A percentile compares a stretch with the other conserved stretches of the same genome.
Conservation (phyloP, 1,284 basidiomycete genomes). For the Hemileia vastatrix region DNA sequence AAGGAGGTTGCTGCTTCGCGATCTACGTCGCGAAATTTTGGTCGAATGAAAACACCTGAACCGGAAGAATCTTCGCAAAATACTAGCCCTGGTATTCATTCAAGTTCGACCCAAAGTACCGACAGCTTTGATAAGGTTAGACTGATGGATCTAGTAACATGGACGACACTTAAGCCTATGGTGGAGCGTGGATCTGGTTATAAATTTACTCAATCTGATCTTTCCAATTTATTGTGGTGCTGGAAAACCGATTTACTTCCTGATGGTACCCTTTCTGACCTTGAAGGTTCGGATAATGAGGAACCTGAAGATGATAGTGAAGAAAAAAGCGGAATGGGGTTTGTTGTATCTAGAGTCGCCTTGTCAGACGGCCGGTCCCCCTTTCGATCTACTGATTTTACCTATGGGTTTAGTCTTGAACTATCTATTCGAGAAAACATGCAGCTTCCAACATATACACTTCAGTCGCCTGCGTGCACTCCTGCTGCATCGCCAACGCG, state of each 20-base stretch:
- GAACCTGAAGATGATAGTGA: neutral
- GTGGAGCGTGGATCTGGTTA: constrained; percentile 12
- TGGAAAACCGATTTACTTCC: constrained; percentile 17
- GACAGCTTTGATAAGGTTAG: constrained; percentile 11
- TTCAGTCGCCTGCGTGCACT: constrained; percentile 1
- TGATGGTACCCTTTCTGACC: neutral
- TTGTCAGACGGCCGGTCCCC: neutral
- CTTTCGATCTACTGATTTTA: neutral
- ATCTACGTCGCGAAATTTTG: neutral
- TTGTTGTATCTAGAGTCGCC: constrained; percentile 4
- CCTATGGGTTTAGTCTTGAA: constrained; percentile 8
- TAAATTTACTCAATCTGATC: constrained; percentile 5
- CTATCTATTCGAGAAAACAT: constrained; percentile 2
- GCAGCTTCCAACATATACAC: constrained; percentile 1
- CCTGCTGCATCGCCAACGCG: neutral
- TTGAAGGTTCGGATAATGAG: neutral
- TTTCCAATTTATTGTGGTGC: constrained; percentile 13
- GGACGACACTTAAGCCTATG: constrained; percentile 9
- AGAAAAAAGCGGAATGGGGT: constrained; percentile 10
- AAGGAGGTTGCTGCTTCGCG: no score
- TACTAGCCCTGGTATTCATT: no score
- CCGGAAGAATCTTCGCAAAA: neutral
- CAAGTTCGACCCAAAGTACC: no score
- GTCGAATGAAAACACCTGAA: constrained; percentile 14
- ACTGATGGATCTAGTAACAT: constrained; percentile 4